Conservation (phyloP, 495 filamentous ascomycete species). For the Hypoxylon perforatum region DNA sequence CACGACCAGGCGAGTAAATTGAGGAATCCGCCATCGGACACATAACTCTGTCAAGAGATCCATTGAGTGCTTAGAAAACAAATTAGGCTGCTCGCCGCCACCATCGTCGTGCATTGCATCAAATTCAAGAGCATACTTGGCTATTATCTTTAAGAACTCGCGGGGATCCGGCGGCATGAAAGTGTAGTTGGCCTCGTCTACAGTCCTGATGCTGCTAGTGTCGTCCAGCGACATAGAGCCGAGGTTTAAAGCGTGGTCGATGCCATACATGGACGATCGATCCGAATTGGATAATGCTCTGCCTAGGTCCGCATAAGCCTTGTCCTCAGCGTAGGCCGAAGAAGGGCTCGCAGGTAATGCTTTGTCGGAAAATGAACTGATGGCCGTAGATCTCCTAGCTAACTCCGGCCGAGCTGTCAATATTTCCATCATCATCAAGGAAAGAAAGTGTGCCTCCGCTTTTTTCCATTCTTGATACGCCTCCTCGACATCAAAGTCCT, state of each 20-base stretch:
- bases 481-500: constrained; percentile 93
- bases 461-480: constrained; percentile 92
- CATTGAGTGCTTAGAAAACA: constrained; percentile 83
- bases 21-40: constrained; percentile 90
- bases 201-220: constrained; percentile 58
- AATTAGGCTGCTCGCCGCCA: constrained; percentile 62
- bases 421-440: constrained; percentile 92
- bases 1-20: constrained; percentile 80
- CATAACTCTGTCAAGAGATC: constrained; percentile 88
- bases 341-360: constrained; percentile 56
- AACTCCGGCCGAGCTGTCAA: constrained; percentile 88
- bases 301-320: constrained; percentile 68
- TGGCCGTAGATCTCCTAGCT: constrained; percentile 65
- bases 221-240: constrained; percentile 74
- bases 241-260: constrained; percentile 84
- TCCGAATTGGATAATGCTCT: constrained; percentile 59
- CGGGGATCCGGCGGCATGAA: constrained; percentile 91
- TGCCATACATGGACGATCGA: constrained; percentile 63
- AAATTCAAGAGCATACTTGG: constrained; percentile 76
- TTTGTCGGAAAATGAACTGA: constrained; percentile 51
- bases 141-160: constrained; percentile 79
- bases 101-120: constrained; percentile 63
- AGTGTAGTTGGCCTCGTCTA: constrained; percentile 72
- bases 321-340: constrained; percentile 57
- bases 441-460: constrained; percentile 81